Evolutionary conservation across 768 basidiomycete genomes (phyloP).

Genomic region (Lactarius pseudohatsudake): DNA sequence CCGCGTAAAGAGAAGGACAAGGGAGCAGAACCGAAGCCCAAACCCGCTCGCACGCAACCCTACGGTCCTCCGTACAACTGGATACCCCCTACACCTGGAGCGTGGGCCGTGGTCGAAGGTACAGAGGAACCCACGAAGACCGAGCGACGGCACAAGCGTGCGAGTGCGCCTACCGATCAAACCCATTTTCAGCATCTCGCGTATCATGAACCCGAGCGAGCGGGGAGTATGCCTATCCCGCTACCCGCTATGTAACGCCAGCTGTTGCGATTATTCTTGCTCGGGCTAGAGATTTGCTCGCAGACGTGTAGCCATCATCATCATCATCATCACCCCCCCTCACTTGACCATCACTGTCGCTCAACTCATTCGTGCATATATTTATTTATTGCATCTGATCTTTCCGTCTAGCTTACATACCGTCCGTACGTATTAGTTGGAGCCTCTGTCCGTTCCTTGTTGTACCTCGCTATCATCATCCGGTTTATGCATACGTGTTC

Average conservation of each 20-base stretch:
- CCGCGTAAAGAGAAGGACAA: constrained; percentile 20
- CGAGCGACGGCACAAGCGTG: constrained; percentile 10
- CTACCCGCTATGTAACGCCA: not conserved
- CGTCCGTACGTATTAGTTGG: not conserved
- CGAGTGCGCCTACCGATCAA: constrained; percentile 3
- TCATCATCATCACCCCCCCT: too few species aligned
- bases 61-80: constrained; percentile 29
- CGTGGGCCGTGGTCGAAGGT: constrained; percentile 23
- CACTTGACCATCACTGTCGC: not conserved
- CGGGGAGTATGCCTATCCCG: not conserved
- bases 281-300: not conserved
- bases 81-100: constrained; percentile 25
- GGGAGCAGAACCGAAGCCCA: constrained; percentile 4
- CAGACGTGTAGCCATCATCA: constrained; percentile 10
- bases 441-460: not conserved
- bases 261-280: not conserved
- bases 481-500: not conserved
- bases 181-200: not conserved
- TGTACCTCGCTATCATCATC: constrained; percentile 11
- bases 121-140: not conserved
- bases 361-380: constrained; percentile 20
- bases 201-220: not conserved
- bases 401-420: constrained; percentile 8
- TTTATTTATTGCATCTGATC: constrained; percentile 13
- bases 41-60: constrained; percentile 28